A percentile compares a stretch with the other conserved stretches of the same genome.
These are phyloP conservation scores for Lophiostoma macrostomum DNA, from an alignment of 495 filamentous ascomycete genomes.

Conservation along the genomic window DNA sequence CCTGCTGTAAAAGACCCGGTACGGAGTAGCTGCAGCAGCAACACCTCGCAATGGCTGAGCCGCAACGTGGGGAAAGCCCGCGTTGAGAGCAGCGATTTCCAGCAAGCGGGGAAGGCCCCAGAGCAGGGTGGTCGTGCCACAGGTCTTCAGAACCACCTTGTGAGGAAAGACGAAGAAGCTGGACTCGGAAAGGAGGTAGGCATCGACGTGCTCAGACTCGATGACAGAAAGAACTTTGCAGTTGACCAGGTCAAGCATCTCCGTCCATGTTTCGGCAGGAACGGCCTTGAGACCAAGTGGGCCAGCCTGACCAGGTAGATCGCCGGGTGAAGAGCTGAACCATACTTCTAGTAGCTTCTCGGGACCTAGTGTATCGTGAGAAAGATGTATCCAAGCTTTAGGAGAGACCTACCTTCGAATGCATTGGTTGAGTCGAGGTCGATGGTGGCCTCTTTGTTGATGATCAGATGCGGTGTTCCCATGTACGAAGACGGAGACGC, in stretches of 20 bases:
- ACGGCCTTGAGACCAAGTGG: slow-evolving; percentile 85
- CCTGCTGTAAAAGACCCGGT: slow-evolving; percentile 96
- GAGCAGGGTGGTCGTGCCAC: slow-evolving; percentile 92
- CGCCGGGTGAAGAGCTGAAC: slow-evolving; percentile 79
- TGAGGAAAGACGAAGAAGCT: slow-evolving; percentile 99
- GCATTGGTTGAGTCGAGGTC: slow-evolving; percentile 95
- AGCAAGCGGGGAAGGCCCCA: slow-evolving; percentile 84
- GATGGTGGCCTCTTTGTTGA: slow-evolving; percentile 92
- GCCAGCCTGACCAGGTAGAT: slow-evolving; percentile 65
- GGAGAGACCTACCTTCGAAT: slow-evolving; percentile 72
- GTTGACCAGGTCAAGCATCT: slow-evolving; percentile 95
- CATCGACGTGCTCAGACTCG: slow-evolving; percentile 92
- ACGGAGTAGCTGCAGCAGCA: slow-evolving; percentile 73
- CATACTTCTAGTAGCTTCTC: slow-evolving; percentile 99
- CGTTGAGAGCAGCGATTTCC: slow-evolving; percentile 81
- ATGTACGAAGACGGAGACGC: slow-evolving; percentile 71
- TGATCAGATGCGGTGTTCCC: slow-evolving; percentile 83
- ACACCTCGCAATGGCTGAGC: slow-evolving; percentile 54
- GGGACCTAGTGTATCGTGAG: slow-evolving; percentile 56
- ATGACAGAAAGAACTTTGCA: slow-evolving; percentile 97
- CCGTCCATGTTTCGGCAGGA: slow-evolving; percentile 80
- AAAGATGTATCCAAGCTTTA: not conserved
- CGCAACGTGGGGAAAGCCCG: slow-evolving; percentile 72
- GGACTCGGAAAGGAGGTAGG: slow-evolving; percentile 95
- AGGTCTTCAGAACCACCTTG: slow-evolving; percentile 98